These are phyloP conservation scores for Lasiodiplodia theobromae DNA, from an alignment of 2,329 filamentous ascomycete genomes.

Conservation along the genomic window DNA sequence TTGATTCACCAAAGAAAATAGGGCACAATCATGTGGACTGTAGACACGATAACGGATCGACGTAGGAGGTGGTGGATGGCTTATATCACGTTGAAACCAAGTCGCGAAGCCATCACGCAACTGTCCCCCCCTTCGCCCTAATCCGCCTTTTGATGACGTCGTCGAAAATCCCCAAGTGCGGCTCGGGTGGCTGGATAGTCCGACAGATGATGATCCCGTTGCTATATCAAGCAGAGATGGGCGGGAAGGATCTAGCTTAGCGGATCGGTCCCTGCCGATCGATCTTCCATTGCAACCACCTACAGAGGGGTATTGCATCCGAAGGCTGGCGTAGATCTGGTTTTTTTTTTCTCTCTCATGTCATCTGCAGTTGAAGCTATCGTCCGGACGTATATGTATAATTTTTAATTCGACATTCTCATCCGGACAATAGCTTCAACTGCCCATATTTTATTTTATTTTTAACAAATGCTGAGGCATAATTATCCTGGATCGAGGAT, in stretches of 20 bases:
- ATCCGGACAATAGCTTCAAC: no score
- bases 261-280: slow-evolving; percentile 22
- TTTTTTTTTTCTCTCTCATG: no score
- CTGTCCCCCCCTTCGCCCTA: not conserved
- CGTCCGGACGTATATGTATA: no score
- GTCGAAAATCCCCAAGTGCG: not conserved
- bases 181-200: not conserved
- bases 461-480: no score
- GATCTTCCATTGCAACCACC: not conserved
- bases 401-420: no score
- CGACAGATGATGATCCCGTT: not conserved
- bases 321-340: no score
- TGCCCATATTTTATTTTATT: no score
- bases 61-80: not conserved
- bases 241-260: not conserved
- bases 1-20: not conserved
- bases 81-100: not conserved
- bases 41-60: not conserved
- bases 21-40: not conserved
- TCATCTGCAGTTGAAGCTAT: no score
- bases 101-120: not conserved
- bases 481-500: no score
- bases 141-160: not conserved
- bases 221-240: not conserved
- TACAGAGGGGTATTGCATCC: no score